Percentiles rank a stretch among this genome's conserved stretches.
Conservation (phyloP, 345 rosid genomes). For the Rhizophora apiculata region DNA sequence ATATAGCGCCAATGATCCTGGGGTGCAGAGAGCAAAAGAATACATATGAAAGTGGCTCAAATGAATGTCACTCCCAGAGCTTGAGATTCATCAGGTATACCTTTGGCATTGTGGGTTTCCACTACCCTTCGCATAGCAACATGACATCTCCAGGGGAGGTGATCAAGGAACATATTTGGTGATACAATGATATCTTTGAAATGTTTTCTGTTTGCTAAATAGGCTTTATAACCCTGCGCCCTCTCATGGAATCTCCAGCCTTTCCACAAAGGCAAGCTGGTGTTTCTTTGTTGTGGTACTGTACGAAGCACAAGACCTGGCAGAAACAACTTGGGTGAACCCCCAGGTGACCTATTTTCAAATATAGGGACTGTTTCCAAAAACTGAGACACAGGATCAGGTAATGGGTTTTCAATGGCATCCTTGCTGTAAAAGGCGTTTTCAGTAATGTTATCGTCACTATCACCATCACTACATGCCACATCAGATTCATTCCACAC, state of each 20-base stretch:
- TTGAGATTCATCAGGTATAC: slow-evolving; percentile 20
- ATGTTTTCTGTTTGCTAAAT: slow-evolving; percentile 56
- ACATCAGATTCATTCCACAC: slow-evolving; percentile 26
- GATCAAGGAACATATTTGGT: slow-evolving; percentile 87
- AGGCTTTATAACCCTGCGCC: slow-evolving; percentile 47
- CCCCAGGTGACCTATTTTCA: slow-evolving; percentile 26
- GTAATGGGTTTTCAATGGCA: slow-evolving; percentile 16
- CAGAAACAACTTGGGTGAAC: slow-evolving; percentile 64
- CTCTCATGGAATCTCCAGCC: slow-evolving; percentile 45
- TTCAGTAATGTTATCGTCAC: slow-evolving; percentile 19
- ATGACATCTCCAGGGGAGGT: slow-evolving; percentile 90
- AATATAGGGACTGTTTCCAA: slow-evolving; percentile 52
- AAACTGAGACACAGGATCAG: slow-evolving; percentile 58
- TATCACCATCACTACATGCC: slow-evolving; percentile 15
- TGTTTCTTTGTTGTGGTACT: slow-evolving; percentile 41
- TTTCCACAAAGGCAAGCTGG: slow-evolving; percentile 47
- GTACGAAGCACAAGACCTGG: slow-evolving; percentile 77
- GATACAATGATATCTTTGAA: slow-evolving; percentile 75
- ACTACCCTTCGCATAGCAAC: slow-evolving; percentile 55
- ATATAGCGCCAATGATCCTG: background rate
- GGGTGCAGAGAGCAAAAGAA: background rate
- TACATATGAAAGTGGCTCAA: background rate
- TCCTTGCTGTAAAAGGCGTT: slow-evolving; percentile 23
- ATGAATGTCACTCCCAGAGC: slow-evolving; percentile 23
- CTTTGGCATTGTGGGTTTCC: slow-evolving; percentile 37